phyloP scores from a whole-genome alignment of 805 yeast species.

The Torulaspora gathmanii region DNA sequence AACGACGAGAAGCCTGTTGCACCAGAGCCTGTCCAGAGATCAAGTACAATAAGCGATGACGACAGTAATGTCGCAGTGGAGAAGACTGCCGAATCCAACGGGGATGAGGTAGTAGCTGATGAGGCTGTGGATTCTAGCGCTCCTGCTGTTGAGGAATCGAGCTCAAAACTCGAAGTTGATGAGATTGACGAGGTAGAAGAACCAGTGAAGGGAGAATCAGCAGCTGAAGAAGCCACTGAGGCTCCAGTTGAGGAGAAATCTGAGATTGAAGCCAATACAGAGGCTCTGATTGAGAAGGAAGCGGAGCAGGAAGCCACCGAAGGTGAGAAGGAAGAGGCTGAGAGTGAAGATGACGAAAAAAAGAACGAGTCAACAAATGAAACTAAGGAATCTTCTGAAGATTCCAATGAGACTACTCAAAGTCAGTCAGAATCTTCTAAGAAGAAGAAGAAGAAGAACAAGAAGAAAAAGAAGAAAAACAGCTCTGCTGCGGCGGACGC shows the following conservation, averaged over 20 bases:
- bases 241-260: conserved; percentile 7
- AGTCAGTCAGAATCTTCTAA: conserved; percentile 4
- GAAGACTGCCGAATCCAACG: background rate
- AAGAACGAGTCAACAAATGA: conserved; percentile 6
- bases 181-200: conserved; percentile 5
- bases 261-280: conserved; percentile 3
- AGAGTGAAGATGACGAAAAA: background rate
- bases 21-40: background rate
- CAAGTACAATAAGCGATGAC: background rate
- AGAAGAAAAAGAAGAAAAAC: conserved; percentile 12
- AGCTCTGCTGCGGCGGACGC: conserved; percentile 2
- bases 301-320: conserved; percentile 10
- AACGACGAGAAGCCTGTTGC: conserved; percentile 9
- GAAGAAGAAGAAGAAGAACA: conserved; percentile 10
- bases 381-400: conserved; percentile 5
- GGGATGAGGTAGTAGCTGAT: background rate
- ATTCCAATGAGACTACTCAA: background rate
- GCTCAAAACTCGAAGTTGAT: background rate
- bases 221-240: conserved; percentile 9
- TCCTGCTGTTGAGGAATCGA: background rate
- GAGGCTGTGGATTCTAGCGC: background rate
- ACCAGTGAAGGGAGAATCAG: conserved; percentile 10
- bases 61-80: background rate
- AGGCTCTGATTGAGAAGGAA: conserved; percentile 1
- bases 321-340: conserved; percentile 7